phyloP scores from a whole-genome alignment of 2,329 filamentous ascomycete genomes.

The Aspergillus fumigatus region DNA sequence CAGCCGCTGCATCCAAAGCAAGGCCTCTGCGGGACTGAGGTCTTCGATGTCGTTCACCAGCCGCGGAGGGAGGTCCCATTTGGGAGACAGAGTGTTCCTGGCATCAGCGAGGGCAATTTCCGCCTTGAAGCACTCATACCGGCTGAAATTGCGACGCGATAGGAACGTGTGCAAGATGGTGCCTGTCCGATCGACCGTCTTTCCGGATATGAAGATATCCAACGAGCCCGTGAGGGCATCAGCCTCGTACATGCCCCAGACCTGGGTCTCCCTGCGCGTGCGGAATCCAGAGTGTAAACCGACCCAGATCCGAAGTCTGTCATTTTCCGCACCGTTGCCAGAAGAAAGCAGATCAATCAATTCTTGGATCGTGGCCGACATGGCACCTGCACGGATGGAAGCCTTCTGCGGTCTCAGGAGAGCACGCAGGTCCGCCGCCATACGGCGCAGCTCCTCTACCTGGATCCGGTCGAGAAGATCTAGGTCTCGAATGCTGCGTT shows the following conservation, averaged over 20 bases:
- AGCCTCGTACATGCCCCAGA: constrained; percentile 17
- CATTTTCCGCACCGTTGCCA: constrained; percentile 5
- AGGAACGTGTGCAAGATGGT: constrained; percentile 37
- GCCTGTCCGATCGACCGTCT: constrained; percentile 27
- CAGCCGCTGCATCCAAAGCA: constrained; percentile 15
- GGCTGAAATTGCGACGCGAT: constrained; percentile 25
- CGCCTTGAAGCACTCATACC: constrained; percentile 26
- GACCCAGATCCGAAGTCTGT: constrained; percentile 11
- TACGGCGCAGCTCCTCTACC: constrained; percentile 13
- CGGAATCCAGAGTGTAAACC: constrained; percentile 22
- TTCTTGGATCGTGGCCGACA: background rate
- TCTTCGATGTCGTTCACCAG: constrained; percentile 31
- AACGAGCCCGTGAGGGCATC: constrained; percentile 7
- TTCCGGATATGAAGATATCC: constrained; percentile 32
- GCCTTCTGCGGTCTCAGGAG: constrained; percentile 4
- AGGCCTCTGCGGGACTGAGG: constrained; percentile 30
- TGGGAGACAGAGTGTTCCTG: constrained; percentile 9
- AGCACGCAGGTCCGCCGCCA: constrained; percentile 15
- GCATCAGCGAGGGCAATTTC: constrained; percentile 28
- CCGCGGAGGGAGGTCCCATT: constrained; percentile 22
- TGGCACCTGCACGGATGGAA: background rate
- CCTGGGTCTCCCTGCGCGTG: constrained; percentile 12
- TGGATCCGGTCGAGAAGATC: constrained; percentile 16
- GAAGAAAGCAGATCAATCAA: constrained; percentile 8
- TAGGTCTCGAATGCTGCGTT: constrained; percentile 20